Base-by-base conservation (phyloP, 129 eudicot species). In the Deinandra increscens region DNA sequence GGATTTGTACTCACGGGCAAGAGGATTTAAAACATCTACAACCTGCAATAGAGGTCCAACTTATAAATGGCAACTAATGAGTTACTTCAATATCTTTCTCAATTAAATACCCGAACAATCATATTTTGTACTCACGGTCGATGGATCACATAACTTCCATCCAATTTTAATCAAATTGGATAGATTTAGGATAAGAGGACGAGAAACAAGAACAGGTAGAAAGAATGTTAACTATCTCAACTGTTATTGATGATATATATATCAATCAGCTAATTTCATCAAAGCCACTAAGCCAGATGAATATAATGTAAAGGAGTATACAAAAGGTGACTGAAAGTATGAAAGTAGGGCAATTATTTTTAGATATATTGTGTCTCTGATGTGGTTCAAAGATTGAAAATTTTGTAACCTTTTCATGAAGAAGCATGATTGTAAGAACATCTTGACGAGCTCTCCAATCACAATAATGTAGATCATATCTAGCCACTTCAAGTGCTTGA, bases 361-460 rank as follows among this genome's bases (percentile, higher is more conserved):
- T 0, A 46, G 0, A 46, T n/a, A 46, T 14, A 13, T 46, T 14
- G 53, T 45, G 51, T 46, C 48, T 67, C 36, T 15, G 19, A 26
- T 14, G 10, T 46, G 60, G 74, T 45, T 17, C 59, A 58, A 22
- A 71, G 56, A 59, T 33, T 14, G 12, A 64, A 41, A 34, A 34
- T 36, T 10, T 17, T 38, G 8, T 20, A 14, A 91, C 97, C 97
- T 91, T 91, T 64, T 91, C 97, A 62, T 91, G 97, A 49, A 91
- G 86, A 60, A 81, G 86, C 91, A 91, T 85, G 38, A 91, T 91
- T 2, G 90, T 75, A 45, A 87, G 90, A 59, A 91, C 83, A 64
- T 91, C 97, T 77, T 91, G 95, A 19, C 97, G 82, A 41, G 97
- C 97, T 45, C 88, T 83, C 97, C 95, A 91, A 81, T 91, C 97